Evolutionary conservation across 345 rosid species (phyloP), one percentile per base, ranked within the genome.

Genomic region (Eucalyptus albens): DNA sequence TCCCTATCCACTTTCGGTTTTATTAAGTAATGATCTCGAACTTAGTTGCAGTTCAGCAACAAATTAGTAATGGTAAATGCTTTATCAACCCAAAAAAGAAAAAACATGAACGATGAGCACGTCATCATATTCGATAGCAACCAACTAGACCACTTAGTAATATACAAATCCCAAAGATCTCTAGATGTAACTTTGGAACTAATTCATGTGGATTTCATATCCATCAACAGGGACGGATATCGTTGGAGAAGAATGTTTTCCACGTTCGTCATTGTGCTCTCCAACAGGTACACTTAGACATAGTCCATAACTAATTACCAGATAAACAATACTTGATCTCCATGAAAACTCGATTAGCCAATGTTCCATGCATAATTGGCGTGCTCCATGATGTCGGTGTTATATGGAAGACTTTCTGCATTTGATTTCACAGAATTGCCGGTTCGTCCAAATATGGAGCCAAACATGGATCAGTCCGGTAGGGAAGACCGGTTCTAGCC

Each of bases 401-500:
- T 69, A 72, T 9, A 19, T 21, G 5, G 15, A 72, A 72, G 83
- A 37, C 83, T 37, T 72, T 37, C 83, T 37, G 14, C 26, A 6
- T 37, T 72, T 72, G 83, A 37, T 72, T 40, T 72, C 14, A 9
- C 8, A 21, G 45, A 37, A 72, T 72, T 19, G 45, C 27, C 8
- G 47, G 26, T 10, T 19, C 6, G 27, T 72, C 83, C 19, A 93
- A 89, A 90, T 94, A 93, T 15, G 95, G 82, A 29, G 90, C 92
- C 88, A 97, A 91, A 82, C 94, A 93, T 8, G 96, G 93, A 91
- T 97, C 95, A 7, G 94, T 87, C 42, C 89, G 91, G 88, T 19
- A 88, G 69, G 97, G 99, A 93, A 97, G 98, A 90, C 94, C 94
- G 0, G 95, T 92, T 72, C 97, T 96, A 88, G 97, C 98, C 90